Evolutionary conservation across 2,329 filamentous ascomycete species (phyloP).

Genomic region (Phyllachora maydis): DNA sequence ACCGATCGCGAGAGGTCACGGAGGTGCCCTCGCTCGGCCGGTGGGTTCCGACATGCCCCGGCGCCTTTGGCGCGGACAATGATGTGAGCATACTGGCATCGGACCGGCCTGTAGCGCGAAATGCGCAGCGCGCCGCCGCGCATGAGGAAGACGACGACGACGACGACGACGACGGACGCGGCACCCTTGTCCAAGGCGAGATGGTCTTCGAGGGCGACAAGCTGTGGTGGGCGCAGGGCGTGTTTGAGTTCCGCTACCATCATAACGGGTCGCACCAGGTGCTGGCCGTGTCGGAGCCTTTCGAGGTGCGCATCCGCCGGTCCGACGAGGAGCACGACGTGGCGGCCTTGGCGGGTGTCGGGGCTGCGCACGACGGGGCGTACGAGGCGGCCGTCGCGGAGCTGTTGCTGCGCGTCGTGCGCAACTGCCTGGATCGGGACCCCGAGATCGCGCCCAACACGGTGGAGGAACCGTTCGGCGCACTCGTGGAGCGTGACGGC

Average conservation of each 20-base stretch:
- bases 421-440: conserved; percentile 84
- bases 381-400: conserved; percentile 54
- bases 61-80: conserved; percentile 53
- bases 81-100: conserved; percentile 58
- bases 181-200: conserved; percentile 52
- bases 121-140: too few relatives aligned
- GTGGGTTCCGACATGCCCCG: conserved; percentile 66
- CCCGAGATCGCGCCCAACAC: conserved; percentile 73
- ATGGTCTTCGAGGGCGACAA: conserved; percentile 82
- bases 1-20: conserved; percentile 66
- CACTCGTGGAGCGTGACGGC: conserved; percentile 63
- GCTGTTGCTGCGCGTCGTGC: conserved; percentile 61
- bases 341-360: too few relatives aligned
- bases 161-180: conserved; percentile 31
- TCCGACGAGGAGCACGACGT: conserved; percentile 66
- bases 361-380: conserved; percentile 20
- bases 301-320: conserved; percentile 67
- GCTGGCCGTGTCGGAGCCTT: conserved; percentile 84
- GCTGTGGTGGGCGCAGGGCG: conserved; percentile 90
- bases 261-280: conserved; percentile 83
- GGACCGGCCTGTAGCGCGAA: conserved; percentile 37
- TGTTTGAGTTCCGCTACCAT: conserved; percentile 95
- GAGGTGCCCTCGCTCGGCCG: conserved; percentile 70
- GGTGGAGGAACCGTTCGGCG: conserved; percentile 65
- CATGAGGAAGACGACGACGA: too few relatives aligned